A percentile compares a stretch with the other conserved stretches of the same genome.
phyloP scores from a whole-genome alignment of 768 basidiomycete species.

The Mycena epipterygia region DNA sequence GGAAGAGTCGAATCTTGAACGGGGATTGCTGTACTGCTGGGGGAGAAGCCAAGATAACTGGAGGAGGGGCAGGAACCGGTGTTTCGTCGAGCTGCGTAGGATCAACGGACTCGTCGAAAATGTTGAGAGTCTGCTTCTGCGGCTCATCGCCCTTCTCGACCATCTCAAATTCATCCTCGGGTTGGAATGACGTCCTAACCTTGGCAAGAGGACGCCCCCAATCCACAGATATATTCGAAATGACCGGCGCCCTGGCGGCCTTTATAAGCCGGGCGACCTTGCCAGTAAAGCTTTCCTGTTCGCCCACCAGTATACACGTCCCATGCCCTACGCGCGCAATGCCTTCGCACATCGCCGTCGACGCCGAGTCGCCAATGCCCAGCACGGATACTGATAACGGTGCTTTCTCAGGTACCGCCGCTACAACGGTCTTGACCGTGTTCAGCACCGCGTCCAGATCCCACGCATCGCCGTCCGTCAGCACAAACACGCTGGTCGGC shows the following conservation, averaged over 20 bases:
- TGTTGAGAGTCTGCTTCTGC: conserved; percentile 21
- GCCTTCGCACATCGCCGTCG: conserved; percentile 55
- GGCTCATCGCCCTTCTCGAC: not conserved
- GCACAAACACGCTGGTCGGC: conserved; percentile 56
- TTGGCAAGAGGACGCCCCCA: conserved; percentile 44
- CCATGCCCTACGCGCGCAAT: conserved; percentile 60
- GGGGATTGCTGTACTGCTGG: conserved; percentile 30
- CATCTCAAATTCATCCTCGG: conserved; percentile 33
- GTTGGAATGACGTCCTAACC: not conserved
- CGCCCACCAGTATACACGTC: conserved; percentile 51
- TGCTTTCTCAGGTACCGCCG: conserved; percentile 36
- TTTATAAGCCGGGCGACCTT: conserved; percentile 57
- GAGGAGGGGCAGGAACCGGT: conserved; percentile 20
- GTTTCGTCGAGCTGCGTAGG: not conserved
- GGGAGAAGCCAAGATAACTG: conserved; percentile 10
- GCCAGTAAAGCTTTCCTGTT: conserved; percentile 51
- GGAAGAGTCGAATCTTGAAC: conserved; percentile 26
- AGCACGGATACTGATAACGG: conserved; percentile 58
- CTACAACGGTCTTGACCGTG: conserved; percentile 39
- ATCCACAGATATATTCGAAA: conserved; percentile 54
- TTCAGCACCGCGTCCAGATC: conserved; percentile 26
- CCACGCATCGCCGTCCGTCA: conserved; percentile 59
- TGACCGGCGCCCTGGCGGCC: conserved; percentile 52
- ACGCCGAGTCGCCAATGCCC: conserved; percentile 57
- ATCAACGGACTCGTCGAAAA: conserved; percentile 25